Evolutionary conservation across 371 early-diverging fungal genomes (phyloP).

Genomic region (Syncephalis fuscata): DNA sequence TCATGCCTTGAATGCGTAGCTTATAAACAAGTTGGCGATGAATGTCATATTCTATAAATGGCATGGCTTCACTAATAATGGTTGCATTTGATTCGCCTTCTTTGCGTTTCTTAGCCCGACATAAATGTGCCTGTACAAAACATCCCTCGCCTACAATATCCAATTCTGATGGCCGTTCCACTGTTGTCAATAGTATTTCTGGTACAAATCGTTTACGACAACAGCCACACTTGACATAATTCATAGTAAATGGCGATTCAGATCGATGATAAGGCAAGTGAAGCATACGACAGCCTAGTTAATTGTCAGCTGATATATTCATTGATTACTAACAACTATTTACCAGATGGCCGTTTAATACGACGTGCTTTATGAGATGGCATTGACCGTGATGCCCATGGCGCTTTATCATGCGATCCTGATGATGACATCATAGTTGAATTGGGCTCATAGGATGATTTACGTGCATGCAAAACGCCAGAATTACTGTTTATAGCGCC

Average conservation of each 20-base stretch:
- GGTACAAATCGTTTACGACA: slow-evolving; percentile 53
- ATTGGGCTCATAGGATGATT: too few relatives aligned
- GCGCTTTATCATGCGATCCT: too few relatives aligned
- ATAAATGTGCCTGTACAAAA: slow-evolving; percentile 35
- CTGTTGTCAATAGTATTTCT: slow-evolving; percentile 44
- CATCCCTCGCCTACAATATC: slow-evolving; percentile 26
- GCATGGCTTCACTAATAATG: slow-evolving; percentile 48
- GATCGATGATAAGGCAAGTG: slow-evolving; percentile 41
- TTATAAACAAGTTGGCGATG: slow-evolving; percentile 60
- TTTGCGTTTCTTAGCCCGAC: slow-evolving; percentile 34
- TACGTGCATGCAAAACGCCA: too few relatives aligned
- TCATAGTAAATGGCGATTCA: slow-evolving; percentile 48
- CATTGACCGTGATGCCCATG: too few relatives aligned
- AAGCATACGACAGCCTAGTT: slow-evolving; percentile 31
- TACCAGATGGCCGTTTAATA: too few relatives aligned
- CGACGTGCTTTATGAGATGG: too few relatives aligned
- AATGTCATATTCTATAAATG: slow-evolving; percentile 61
- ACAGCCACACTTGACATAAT: slow-evolving; percentile 32
- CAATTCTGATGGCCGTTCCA: slow-evolving; percentile 49
- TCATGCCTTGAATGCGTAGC: slow-evolving; percentile 45
- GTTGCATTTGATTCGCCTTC: slow-evolving; percentile 31
- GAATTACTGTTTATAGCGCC: too few relatives aligned
- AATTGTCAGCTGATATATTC: background rate
- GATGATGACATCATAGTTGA: too few relatives aligned
- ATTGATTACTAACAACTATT: too few relatives aligned